Evolutionary conservation across 2,329 filamentous ascomycete species (phyloP), one percentile per base, ranked within the genome.

Genomic region (Botrytis tulipae): DNA sequence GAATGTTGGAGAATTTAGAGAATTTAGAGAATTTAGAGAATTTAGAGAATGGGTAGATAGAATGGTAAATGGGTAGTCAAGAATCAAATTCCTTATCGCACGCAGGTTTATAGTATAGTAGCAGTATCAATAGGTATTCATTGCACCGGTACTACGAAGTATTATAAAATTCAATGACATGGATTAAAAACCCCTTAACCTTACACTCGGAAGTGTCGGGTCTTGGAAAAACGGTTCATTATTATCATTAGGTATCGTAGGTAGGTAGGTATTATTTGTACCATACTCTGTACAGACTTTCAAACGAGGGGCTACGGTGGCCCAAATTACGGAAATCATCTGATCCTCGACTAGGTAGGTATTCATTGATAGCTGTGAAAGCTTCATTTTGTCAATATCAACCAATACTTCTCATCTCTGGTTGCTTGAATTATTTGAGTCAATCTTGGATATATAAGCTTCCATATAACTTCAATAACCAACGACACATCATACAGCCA

Each of bases 81-180:
- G n/a, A 35, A 51, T 1, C 16, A 48, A 35, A 35, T 35, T 61
- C 57, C 68, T 70, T 70, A 70, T 70, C 68, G 29, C 40, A 29
- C 57, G 42, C n/a, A 29, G 61, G 48, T n/a, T 42, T 22, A n/a
- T 29, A n/a, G n/a, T n/a, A n/a, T n/a, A n/a, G n/a, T n/a, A n/a
- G n/a, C n/a, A n/a, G n/a, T n/a, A n/a, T n/a, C n/a, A n/a, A n/a
- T n/a, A n/a, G n/a, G n/a, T n/a, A n/a, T n/a, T n/a, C n/a, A n/a
- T n/a, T n/a, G n/a, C n/a, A n/a, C n/a, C 16, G 40, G 40, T 12
- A 37, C 8, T 37, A 51, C n/a, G n/a, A n/a, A n/a, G n/a, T n/a
- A n/a, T n/a, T 0, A 63, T 42, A 42, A 42, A 63, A 63, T 42
- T 29, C 35, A 42, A n/a, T n/a, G 37, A 63, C 60, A 63, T 63